These are phyloP conservation scores for Neofusicoccum laricinum DNA, from an alignment of 2,329 filamentous ascomycete species.

Conservation along the genomic window DNA sequence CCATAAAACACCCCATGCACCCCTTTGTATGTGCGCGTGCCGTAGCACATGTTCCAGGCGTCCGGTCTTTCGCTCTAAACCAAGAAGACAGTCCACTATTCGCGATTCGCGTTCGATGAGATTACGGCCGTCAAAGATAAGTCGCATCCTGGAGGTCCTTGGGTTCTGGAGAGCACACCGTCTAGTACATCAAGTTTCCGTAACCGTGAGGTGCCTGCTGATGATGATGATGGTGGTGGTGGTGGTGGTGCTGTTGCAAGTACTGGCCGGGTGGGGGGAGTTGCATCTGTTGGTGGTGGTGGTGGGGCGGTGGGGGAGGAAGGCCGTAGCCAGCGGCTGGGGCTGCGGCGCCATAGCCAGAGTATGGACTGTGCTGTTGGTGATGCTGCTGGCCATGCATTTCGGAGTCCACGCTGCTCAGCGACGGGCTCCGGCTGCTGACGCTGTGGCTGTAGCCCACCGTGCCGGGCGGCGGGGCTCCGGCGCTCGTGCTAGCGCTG, in stretches of 20 bases:
- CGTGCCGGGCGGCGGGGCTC: background rate
- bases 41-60: background rate
- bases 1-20: background rate
- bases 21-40: background rate
- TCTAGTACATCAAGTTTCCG: slow-evolving; percentile 9
- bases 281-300: background rate
- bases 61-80: background rate
- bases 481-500: background rate
- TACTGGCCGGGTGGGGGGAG: background rate
- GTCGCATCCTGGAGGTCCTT: background rate
- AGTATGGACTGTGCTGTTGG: slow-evolving; percentile 11
- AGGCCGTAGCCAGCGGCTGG: slow-evolving; percentile 2
- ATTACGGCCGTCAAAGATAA: background rate
- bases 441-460: slow-evolving; percentile 13
- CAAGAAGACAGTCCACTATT: background rate
- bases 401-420: slow-evolving; percentile 15
- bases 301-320: slow-evolving; percentile 5
- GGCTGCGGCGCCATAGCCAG: background rate
- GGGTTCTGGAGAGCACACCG: background rate
- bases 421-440: slow-evolving; percentile 11
- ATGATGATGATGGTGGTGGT: background rate
- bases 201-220: slow-evolving; percentile 4
- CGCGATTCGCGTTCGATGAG: background rate
- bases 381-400: slow-evolving; percentile 14
- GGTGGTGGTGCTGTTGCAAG: slow-evolving; percentile 6